Percentiles rank a stretch among this genome's conserved stretches.
phyloP scores from a whole-genome alignment of 1,139 yeast genomes.

The Taphrina communis region DNA sequence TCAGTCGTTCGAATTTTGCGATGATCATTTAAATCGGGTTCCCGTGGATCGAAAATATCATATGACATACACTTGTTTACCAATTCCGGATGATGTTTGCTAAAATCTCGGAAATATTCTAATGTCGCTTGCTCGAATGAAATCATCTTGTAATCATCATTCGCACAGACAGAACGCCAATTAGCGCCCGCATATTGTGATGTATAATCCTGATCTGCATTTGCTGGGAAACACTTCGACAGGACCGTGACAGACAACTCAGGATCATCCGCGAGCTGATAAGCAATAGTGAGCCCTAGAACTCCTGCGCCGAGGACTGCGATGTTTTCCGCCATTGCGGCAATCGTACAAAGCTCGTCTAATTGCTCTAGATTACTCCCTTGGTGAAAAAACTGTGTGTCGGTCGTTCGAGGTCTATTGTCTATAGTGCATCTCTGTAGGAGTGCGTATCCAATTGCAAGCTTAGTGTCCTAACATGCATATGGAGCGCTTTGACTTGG shows the following conservation, averaged over 20 bases:
- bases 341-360: not conserved
- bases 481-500: no score
- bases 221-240: slow-evolving; percentile 75
- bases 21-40: slow-evolving; percentile 32
- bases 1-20: slow-evolving; percentile 29
- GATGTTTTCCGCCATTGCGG: slow-evolving; percentile 15
- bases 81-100: slow-evolving; percentile 23
- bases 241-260: slow-evolving; percentile 62
- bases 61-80: slow-evolving; percentile 35
- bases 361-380: not conserved
- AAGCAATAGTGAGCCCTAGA: slow-evolving; percentile 69
- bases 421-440: no score
- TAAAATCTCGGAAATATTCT: slow-evolving; percentile 13
- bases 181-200: slow-evolving; percentile 83
- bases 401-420: no score
- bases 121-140: slow-evolving; percentile 21
- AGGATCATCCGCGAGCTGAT: slow-evolving; percentile 57
- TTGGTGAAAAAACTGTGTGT: no score
- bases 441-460: no score
- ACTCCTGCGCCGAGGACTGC: slow-evolving; percentile 62
- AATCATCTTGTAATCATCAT: slow-evolving; percentile 38
- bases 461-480: no score
- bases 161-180: slow-evolving; percentile 46
- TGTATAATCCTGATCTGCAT: slow-evolving; percentile 69
- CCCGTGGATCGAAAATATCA: slow-evolving; percentile 34